Percentiles rank a stretch among this genome's conserved stretches.
Conservation (phyloP, 78 protist species). For the Monocercomonoides exilis region DNA sequence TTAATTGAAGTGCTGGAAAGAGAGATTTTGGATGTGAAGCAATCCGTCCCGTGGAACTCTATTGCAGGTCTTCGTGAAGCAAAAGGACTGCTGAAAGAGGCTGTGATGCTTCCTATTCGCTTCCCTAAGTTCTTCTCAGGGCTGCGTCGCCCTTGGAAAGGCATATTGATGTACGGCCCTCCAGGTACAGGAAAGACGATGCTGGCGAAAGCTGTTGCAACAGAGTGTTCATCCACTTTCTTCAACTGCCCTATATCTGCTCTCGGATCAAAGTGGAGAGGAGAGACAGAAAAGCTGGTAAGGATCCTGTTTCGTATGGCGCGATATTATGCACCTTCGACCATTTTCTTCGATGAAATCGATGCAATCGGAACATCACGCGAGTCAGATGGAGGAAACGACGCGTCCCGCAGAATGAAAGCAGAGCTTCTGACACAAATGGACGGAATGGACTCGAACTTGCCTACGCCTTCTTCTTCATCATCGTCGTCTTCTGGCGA, state of each 20-base stretch:
- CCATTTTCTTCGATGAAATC: slow-evolving; percentile 74
- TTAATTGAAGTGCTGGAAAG: slow-evolving; percentile 42
- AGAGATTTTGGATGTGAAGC: slow-evolving; percentile 39
- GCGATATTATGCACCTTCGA: slow-evolving; percentile 61
- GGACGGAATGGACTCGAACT: slow-evolving; percentile 52
- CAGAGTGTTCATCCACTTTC: slow-evolving; percentile 70
- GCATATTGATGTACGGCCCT: slow-evolving; percentile 76
- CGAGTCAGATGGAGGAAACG: slow-evolving; percentile 44
- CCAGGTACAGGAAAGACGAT: slow-evolving; percentile 84
- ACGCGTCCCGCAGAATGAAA: slow-evolving; percentile 51
- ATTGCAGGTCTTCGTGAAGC: slow-evolving; percentile 59
- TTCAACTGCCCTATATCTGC: slow-evolving; percentile 57
- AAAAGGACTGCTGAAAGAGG: slow-evolving; percentile 65
- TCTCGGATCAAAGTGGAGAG: slow-evolving; percentile 64
- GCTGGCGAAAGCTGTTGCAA: slow-evolving; percentile 82
- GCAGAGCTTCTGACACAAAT: slow-evolving; percentile 62
- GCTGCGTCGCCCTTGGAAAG: slow-evolving; percentile 69
- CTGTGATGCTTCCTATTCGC: slow-evolving; percentile 53
- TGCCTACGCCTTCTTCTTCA: background rate
- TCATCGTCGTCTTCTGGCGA: too few relatives aligned
- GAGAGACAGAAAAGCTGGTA: slow-evolving; percentile 71
- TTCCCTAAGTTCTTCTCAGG: slow-evolving; percentile 66
- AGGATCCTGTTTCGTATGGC: slow-evolving; percentile 65
- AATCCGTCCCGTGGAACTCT: slow-evolving; percentile 51
- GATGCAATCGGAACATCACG: slow-evolving; percentile 21